Evolutionary conservation across 2,329 filamentous ascomycete species (phyloP), one percentile per base, ranked within the genome.

Genomic region (Moelleriella libera): DNA sequence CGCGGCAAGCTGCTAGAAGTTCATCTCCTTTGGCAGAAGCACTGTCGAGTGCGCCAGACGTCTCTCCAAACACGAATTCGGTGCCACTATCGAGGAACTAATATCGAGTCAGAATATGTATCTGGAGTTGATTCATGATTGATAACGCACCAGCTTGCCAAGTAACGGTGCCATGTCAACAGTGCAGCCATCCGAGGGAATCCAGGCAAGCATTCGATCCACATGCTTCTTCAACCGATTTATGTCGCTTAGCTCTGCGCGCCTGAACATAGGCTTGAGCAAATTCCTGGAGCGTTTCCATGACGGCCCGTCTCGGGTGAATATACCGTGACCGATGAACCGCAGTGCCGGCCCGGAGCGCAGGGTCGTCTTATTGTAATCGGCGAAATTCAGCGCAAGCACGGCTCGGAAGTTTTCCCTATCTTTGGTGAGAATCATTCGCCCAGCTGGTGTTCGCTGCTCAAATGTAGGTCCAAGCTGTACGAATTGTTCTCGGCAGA

Each of bases 71-170:
- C 29, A 43, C 30, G 30, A 49, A 49, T 39, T 49, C 48, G 11
- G 48, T 49, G 10, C 45, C 48, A 37, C 45, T 49, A 30, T 49
- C 48, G 8, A 49, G 45, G 21, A 49, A 49, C 48, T 49, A 12
- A 10, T 29, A 8, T 9, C 28, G 5, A 10, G 41, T 49, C 34
- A 49, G 34, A 21, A 14, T n/a, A 7, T 30, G 30, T 11, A 31
- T 34, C 12, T 11, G 21, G 8, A 2, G 11, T 31, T 5, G 6
- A 6, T 30, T 37, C 11, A 11, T 41, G 37, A n/a, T 43, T 11
- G 21, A 12, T 34, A 10, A 31, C 12, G 44, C 45, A 49, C 48
- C 42, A 49, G 31, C 43, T 39, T 49, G 37, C 45, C 32, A 21
- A 49, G 10, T 3, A 49, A 45, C 28, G 48, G 45, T 39, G 37